Evolutionary conservation across 2,329 filamentous ascomycete species (phyloP).

Genomic region (Fulvia fulva): DNA sequence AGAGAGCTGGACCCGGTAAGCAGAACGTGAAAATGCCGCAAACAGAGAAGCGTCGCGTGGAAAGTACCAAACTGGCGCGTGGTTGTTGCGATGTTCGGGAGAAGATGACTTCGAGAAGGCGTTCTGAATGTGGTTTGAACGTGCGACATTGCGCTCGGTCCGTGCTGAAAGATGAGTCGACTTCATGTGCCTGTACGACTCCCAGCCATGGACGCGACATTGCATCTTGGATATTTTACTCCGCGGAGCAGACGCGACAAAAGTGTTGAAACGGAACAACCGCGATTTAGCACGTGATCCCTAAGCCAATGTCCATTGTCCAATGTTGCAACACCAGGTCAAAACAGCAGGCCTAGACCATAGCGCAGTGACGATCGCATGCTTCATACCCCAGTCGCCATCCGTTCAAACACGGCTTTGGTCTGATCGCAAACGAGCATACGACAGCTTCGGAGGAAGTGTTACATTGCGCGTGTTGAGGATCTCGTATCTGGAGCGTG

Average conservation of each 20-base stretch:
- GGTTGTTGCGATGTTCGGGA: slow-evolving; percentile 7
- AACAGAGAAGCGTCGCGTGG: slow-evolving; percentile 9
- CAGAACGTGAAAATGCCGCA: slow-evolving; percentile 14
- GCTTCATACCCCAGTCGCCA: too few relatives aligned
- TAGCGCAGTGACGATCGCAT: too few relatives aligned
- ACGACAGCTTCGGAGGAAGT: not conserved
- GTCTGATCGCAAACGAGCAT: too few relatives aligned
- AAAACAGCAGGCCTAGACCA: too few relatives aligned
- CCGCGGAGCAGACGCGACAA: slow-evolving; percentile 1
- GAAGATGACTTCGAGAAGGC: not conserved
- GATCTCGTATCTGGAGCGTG: not conserved
- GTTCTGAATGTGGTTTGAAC: not conserved
- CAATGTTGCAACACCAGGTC: too few relatives aligned
- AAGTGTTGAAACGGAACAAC: not conserved
- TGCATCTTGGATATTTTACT: not conserved
- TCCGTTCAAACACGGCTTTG: too few relatives aligned
- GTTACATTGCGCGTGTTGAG: not conserved
- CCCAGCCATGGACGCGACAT: not conserved
- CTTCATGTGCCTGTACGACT: slow-evolving; percentile 2
- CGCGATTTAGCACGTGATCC: not conserved
- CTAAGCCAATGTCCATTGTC: not conserved
- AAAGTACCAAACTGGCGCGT: slow-evolving; percentile 5
- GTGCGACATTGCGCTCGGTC: not conserved
- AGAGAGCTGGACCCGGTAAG: slow-evolving; percentile 10
- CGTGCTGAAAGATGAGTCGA: slow-evolving; percentile 1